Conservation (phyloP, 2,329 filamentous ascomycete species). For the Aspergillus thermomutatus region DNA sequence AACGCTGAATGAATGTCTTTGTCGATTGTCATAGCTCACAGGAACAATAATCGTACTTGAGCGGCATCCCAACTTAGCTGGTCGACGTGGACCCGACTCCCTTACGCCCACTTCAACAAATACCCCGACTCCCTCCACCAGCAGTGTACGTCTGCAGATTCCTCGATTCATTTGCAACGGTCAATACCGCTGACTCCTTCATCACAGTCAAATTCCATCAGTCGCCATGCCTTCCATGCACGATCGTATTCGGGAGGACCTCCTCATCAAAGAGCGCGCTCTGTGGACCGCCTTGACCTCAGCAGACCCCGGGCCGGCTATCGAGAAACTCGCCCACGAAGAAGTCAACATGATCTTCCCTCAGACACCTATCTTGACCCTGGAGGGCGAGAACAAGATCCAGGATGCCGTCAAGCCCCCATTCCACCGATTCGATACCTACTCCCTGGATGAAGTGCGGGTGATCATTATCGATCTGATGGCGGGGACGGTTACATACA, state of each 20-base stretch:
- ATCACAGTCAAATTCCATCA: neutral
- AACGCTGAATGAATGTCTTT: neutral
- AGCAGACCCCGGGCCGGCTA: slow-evolving; percentile 32
- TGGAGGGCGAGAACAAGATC: slow-evolving; percentile 26
- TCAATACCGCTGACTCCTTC: neutral
- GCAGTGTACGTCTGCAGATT: neutral
- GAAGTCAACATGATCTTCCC: slow-evolving; percentile 35
- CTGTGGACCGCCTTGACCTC: slow-evolving; percentile 39
- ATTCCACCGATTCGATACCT: slow-evolving; percentile 35
- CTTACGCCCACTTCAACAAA: no score
- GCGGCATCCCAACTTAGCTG: neutral
- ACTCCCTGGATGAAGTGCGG: slow-evolving; percentile 27
- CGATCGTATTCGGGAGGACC: slow-evolving; percentile 36
- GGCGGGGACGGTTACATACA: slow-evolving; percentile 34
- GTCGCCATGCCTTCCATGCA: slow-evolving; percentile 33
- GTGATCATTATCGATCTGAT: slow-evolving; percentile 35
- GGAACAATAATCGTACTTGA: neutral
- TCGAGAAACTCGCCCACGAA: slow-evolving; percentile 29
- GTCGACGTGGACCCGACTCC: neutral
- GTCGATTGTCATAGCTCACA: no score
- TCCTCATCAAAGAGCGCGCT: slow-evolving; percentile 32
- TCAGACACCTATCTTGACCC: slow-evolving; percentile 28
- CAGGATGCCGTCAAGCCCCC: slow-evolving; percentile 26
- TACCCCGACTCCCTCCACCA: no score
- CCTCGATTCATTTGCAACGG: neutral